A percentile compares a stretch with the other conserved stretches of the same genome.
Evolutionary conservation across 2,329 filamentous ascomycete genomes (phyloP).

Genomic region (Ophiognomonia clavigignenti-juglandacearum): DNA sequence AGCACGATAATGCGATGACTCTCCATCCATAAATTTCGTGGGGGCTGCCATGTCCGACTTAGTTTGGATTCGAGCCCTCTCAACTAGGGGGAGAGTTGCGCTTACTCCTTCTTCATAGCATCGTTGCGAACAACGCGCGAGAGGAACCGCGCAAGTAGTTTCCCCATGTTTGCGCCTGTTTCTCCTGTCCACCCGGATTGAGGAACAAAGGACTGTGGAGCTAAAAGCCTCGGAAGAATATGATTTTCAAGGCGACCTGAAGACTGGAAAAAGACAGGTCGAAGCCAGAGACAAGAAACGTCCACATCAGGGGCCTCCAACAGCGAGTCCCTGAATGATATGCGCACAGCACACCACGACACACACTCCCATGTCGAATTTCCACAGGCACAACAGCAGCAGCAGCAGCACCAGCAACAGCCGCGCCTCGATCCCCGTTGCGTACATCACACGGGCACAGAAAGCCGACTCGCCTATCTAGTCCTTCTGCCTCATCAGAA

Average conservation of each 20-base stretch:
- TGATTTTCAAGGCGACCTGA: neutral
- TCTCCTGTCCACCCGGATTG: neutral
- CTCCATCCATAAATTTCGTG: conserved; percentile 67
- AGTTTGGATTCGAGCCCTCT: too few relatives aligned
- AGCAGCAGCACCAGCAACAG: too few relatives aligned
- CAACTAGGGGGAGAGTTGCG: neutral
- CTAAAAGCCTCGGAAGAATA: neutral
- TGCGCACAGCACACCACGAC: neutral
- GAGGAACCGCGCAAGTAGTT: conserved; percentile 37
- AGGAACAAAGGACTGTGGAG: neutral
- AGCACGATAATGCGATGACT: conserved; percentile 58
- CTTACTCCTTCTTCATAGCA: conserved; percentile 57
- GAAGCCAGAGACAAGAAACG: neutral
- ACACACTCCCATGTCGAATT: too few relatives aligned
- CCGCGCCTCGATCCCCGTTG: too few relatives aligned
- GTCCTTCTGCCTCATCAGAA: neutral
- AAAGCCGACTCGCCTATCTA: neutral
- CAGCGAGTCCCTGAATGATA: neutral
- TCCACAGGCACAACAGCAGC: neutral
- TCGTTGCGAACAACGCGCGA: conserved; percentile 61
- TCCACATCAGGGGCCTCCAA: neutral
- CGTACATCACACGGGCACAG: neutral
- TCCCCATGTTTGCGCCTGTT: conserved; percentile 31
- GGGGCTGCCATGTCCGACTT: conserved; percentile 35
- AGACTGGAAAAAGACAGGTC: neutral